Percentiles rank a stretch among this genome's conserved stretches.
phyloP scores from a whole-genome alignment of 352 stramenopile species.

The Phytopythium montanum region DNA sequence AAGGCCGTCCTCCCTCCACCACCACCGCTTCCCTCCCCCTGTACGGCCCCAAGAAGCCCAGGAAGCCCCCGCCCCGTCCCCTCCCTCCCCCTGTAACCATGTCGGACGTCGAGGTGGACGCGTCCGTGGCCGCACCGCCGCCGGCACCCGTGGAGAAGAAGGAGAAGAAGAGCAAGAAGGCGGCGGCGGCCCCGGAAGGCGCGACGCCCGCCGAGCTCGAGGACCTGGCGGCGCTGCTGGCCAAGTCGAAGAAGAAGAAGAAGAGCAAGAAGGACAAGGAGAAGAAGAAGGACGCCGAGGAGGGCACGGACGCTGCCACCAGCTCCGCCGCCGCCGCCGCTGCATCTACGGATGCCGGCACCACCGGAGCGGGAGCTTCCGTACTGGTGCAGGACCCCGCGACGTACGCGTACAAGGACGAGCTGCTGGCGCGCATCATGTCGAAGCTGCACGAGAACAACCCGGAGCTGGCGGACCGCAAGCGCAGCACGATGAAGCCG shows the following conservation, averaged over 20 bases:
- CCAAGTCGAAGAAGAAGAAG: constrained; percentile 90
- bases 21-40: neutral
- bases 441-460: constrained; percentile 96
- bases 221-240: constrained; percentile 88
- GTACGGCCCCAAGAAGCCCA: constrained; percentile 10
- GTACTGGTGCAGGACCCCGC: constrained; percentile 84
- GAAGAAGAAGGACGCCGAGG: constrained; percentile 84
- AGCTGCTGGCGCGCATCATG: constrained; percentile 94
- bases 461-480: constrained; percentile 95
- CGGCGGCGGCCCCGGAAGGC: constrained; percentile 30
- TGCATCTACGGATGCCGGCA: constrained; percentile 16
- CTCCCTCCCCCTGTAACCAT: constrained; percentile 17
- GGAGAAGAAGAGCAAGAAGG: constrained; percentile 32
- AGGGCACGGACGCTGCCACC: constrained; percentile 66
- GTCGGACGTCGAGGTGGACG: constrained; percentile 48
- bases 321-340: constrained; percentile 20
- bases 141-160: constrained; percentile 15
- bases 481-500: constrained; percentile 90
- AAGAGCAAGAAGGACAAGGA: constrained; percentile 94
- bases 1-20: neutral
- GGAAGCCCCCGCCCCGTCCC: neutral
- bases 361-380: constrained; percentile 36
- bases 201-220: constrained; percentile 56
- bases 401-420: constrained; percentile 95
- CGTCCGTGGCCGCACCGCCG: constrained; percentile 1